Percentiles rank a stretch among this genome's conserved stretches.
Evolutionary conservation across 2,329 filamentous ascomycete species (phyloP).

Genomic region (Didymella pomorum): DNA sequence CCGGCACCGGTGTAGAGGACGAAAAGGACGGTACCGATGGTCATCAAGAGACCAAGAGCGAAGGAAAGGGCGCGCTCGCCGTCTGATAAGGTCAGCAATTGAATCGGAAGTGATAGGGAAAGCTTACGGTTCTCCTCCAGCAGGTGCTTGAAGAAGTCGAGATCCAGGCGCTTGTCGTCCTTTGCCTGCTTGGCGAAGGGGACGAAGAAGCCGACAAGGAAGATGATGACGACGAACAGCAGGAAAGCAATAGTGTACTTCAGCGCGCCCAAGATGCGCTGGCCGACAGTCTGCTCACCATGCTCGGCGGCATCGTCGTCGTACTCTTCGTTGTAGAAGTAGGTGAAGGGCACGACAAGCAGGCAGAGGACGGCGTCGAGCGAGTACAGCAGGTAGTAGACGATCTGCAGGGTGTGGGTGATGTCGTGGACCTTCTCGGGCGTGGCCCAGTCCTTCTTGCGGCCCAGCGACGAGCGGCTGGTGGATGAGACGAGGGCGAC

Average conservation of each 20-base stretch:
- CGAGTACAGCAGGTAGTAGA: constrained; percentile 94
- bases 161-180: constrained; percentile 71
- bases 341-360: constrained; percentile 90
- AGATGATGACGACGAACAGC: constrained; percentile 78
- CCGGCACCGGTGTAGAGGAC: constrained; percentile 88
- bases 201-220: constrained; percentile 93
- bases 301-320: constrained; percentile 88
- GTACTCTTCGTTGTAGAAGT: constrained; percentile 98
- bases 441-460: constrained; percentile 94
- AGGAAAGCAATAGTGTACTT: constrained; percentile 93
- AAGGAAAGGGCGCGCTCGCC: constrained; percentile 94
- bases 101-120: constrained; percentile 21
- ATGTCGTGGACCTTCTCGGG: constrained; percentile 81
- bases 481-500: constrained; percentile 94
- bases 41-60: constrained; percentile 85
- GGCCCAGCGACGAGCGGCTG: constrained; percentile 74
- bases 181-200: constrained; percentile 75
- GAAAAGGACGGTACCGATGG: constrained; percentile 85
- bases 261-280: constrained; percentile 80
- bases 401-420: constrained; percentile 78
- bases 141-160: constrained; percentile 91
- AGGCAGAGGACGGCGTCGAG: constrained; percentile 90
- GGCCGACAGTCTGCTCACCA: constrained; percentile 73
- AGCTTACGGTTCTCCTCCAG: constrained; percentile 78
- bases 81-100: constrained; percentile 56